Conservation (phyloP, 2,329 filamentous ascomycete species). For the Polychaeton citri region DNA sequence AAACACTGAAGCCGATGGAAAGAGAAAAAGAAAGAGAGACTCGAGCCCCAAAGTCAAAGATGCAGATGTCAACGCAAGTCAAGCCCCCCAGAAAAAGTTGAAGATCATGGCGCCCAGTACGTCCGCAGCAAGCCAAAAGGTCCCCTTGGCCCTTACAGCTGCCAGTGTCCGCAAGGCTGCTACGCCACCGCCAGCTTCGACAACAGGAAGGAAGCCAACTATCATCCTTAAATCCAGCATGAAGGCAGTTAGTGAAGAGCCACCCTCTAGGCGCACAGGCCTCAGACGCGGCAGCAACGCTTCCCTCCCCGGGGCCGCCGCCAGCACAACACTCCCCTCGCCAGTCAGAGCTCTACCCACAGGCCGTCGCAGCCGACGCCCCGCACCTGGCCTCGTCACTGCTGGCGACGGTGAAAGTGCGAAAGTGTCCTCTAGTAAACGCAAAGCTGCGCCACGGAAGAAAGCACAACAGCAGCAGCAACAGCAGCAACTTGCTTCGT, state of each 20-base stretch:
- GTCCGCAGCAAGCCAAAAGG: slow-evolving; percentile 9
- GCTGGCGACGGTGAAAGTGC: slow-evolving; percentile 45
- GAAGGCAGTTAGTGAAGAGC: slow-evolving; percentile 37
- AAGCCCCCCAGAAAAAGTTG: slow-evolving; percentile 21
- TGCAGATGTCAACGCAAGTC: slow-evolving; percentile 9
- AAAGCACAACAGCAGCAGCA: slow-evolving; percentile 30
- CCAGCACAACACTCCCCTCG: slow-evolving; percentile 5
- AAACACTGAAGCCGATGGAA: slow-evolving; percentile 6
- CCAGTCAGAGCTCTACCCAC: slow-evolving; percentile 7
- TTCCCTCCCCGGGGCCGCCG: slow-evolving; percentile 22
- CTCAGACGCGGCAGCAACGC: slow-evolving; percentile 34
- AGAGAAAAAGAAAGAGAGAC: slow-evolving; percentile 44
- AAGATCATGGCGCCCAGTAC: slow-evolving; percentile 14
- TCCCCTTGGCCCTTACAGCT: slow-evolving; percentile 31
- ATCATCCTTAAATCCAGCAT: slow-evolving; percentile 26
- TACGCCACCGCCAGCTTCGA: slow-evolving; percentile 10
- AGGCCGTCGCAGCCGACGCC: slow-evolving; percentile 48
- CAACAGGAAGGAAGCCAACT: slow-evolving; percentile 17
- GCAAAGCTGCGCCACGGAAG: slow-evolving; percentile 56
- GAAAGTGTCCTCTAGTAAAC: slow-evolving; percentile 56
- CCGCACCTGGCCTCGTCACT: slow-evolving; percentile 59
- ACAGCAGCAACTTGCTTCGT: slow-evolving; percentile 1
- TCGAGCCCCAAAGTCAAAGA: slow-evolving; percentile 20
- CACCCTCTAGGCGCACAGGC: slow-evolving; percentile 26
- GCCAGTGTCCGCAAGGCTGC: slow-evolving; percentile 11